phyloP scores from a whole-genome alignment of 257 asterid genomes.

The Solanum chilense region DNA sequence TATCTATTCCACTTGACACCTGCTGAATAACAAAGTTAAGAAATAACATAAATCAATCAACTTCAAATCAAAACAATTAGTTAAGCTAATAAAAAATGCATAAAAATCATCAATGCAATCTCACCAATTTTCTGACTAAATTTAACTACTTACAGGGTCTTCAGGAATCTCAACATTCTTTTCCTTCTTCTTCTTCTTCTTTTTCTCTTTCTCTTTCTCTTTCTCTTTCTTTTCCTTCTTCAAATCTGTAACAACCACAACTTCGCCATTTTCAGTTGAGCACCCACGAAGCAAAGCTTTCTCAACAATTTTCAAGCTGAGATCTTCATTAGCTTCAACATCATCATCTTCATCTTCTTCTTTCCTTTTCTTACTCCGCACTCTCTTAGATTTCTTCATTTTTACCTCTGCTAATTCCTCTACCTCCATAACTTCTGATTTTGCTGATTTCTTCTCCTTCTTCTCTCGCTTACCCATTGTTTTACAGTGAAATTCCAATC shows the following conservation, averaged over 20 bases:
- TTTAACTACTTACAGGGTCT: slow-evolving; percentile 22
- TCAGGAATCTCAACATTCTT: slow-evolving; percentile 9
- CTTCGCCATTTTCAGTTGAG: not conserved
- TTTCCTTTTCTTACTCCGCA: not conserved
- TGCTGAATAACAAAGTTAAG: slow-evolving; percentile 1
- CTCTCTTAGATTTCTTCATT: not conserved
- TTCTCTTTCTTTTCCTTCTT: slow-evolving; percentile 22
- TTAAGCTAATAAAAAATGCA: not conserved
- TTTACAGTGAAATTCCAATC: not conserved
- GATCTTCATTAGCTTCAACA: slow-evolving; percentile 74
- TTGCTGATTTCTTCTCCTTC: not conserved
- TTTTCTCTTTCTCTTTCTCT: no score
- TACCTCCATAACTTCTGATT: not conserved
- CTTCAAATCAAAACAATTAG: not conserved
- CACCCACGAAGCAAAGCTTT: slow-evolving; percentile 34
- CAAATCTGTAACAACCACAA: slow-evolving; percentile 22
- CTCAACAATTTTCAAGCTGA: slow-evolving; percentile 63
- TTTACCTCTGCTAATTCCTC: not conserved
- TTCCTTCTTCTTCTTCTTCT: slow-evolving; percentile 25
- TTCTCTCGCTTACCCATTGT: not conserved
- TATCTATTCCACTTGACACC: slow-evolving; percentile 38
- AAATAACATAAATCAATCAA: not conserved
- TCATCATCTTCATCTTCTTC: slow-evolving; percentile 21
- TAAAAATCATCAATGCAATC: not conserved
- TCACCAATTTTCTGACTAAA: not conserved